Percentiles rank a stretch among this genome's conserved stretches.
Evolutionary conservation across 176 grass and related monocot genomes (phyloP).

Genomic region (Oryza rufipogon): DNA sequence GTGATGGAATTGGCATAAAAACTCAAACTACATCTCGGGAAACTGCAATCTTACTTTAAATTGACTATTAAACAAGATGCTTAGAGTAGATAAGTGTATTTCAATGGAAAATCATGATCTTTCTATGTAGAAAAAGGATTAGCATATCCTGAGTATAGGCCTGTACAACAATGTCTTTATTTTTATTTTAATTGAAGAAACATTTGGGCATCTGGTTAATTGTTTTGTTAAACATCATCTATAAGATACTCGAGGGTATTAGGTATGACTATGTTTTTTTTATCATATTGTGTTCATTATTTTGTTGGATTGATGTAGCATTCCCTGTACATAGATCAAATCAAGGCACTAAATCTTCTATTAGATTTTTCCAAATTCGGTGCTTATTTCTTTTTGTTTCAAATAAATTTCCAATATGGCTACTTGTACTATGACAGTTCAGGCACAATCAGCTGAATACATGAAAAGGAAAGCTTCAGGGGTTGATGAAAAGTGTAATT

Average conservation of each 20-base stretch:
- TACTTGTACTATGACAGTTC: constrained; percentile 59
- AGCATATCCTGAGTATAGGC: background rate
- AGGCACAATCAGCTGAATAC: constrained; percentile 64
- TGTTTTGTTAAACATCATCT: background rate
- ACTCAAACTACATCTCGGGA: background rate
- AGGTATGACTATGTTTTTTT: background rate
- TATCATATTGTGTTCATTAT: background rate
- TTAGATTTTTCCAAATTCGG: background rate
- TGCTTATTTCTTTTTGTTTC: background rate
- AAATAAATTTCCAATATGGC: constrained; percentile 11
- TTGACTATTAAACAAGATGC: background rate
- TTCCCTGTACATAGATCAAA: background rate
- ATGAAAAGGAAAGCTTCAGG: constrained; percentile 70
- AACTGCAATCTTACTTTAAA: constrained; percentile 9
- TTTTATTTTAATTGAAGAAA: background rate
- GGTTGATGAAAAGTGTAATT: constrained; percentile 32
- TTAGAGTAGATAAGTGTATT: background rate
- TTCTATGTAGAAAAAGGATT: background rate
- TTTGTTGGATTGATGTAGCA: background rate
- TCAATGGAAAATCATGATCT: background rate
- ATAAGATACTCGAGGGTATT: background rate
- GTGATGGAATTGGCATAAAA: too few species aligned
- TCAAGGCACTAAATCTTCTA: constrained; percentile 7
- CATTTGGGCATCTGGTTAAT: background rate
- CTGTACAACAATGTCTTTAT: background rate